Evolutionary conservation across 164 flowering plant genomes (phyloP).

Genomic region (Euptelea pleiosperma): DNA sequence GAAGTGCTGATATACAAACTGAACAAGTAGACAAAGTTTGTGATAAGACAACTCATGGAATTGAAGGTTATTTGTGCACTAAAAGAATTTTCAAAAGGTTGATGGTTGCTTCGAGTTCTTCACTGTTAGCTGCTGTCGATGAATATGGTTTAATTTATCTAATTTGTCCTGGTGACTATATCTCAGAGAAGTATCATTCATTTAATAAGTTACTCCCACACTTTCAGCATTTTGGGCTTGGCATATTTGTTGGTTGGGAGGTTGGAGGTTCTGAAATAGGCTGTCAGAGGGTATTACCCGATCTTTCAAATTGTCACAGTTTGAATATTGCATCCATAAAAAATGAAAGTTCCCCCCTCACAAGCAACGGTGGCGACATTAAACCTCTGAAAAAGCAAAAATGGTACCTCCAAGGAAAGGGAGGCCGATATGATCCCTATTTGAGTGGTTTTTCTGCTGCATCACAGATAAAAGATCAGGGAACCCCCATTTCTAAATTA

Average conservation of each 20-base stretch:
- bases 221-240: conserved; percentile 40
- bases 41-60: conserved; percentile 9
- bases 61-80: conserved; percentile 6
- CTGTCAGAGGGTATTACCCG: conserved; percentile 34
- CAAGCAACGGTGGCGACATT: conserved; percentile 11
- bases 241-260: conserved; percentile 59
- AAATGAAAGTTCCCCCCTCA: conserved; percentile 9
- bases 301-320: conserved; percentile 16
- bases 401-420: conserved; percentile 14
- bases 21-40: conserved; percentile 14
- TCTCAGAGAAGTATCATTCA: conserved; percentile 29
- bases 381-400: conserved; percentile 14
- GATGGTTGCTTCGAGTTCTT: conserved; percentile 56
- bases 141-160: conserved; percentile 67
- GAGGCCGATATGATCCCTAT: conserved; percentile 17
- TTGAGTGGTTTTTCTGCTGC: conserved; percentile 40
- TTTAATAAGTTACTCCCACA: conserved; percentile 37
- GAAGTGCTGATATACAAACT: conserved; percentile 14
- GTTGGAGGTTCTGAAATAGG: conserved; percentile 75
- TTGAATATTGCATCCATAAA: conserved; percentile 10
- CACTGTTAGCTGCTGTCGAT: conserved; percentile 70
- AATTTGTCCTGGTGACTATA: conserved; percentile 37
- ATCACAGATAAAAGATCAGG: conserved; percentile 22
- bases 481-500: conserved; percentile 11
- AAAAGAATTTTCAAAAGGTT: conserved; percentile 56